Conservation (phyloP, 2,329 filamentous ascomycete genomes). For the Alternaria solani region DNA sequence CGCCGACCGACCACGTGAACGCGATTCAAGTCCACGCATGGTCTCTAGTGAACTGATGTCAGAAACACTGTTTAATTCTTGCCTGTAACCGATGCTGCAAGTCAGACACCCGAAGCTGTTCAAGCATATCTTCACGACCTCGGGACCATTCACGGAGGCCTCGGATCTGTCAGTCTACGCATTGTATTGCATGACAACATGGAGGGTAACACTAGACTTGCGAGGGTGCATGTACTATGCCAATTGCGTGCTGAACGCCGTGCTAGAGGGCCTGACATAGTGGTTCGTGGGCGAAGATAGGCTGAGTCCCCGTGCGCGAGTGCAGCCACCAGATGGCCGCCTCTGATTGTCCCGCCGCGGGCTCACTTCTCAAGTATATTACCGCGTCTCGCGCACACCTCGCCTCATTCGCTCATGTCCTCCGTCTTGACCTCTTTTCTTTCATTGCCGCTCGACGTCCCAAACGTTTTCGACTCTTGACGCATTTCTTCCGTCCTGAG, state of each 20-base stretch:
- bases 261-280: constrained; percentile 1
- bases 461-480: neutral
- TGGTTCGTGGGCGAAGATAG: neutral
- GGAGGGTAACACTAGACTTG: neutral
- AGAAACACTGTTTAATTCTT: neutral
- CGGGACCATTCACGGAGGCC: neutral
- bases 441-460: neutral
- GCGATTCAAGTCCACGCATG: neutral
- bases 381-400: neutral
- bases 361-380: neutral
- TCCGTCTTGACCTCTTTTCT: neutral
- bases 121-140: neutral
- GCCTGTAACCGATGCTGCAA: neutral
- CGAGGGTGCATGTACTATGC: constrained; percentile 1
- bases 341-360: neutral
- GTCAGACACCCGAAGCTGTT: neutral
- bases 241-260: neutral
- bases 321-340: neutral
- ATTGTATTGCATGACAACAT: neutral
- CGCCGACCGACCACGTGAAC: neutral
- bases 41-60: neutral
- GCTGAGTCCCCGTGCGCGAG: neutral
- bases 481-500: neutral
- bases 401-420: neutral
- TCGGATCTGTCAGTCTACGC: constrained; percentile 1